phyloP scores from a whole-genome alignment of 1,284 basidiomycete species.

The Wallemia ichthyophaga region DNA sequence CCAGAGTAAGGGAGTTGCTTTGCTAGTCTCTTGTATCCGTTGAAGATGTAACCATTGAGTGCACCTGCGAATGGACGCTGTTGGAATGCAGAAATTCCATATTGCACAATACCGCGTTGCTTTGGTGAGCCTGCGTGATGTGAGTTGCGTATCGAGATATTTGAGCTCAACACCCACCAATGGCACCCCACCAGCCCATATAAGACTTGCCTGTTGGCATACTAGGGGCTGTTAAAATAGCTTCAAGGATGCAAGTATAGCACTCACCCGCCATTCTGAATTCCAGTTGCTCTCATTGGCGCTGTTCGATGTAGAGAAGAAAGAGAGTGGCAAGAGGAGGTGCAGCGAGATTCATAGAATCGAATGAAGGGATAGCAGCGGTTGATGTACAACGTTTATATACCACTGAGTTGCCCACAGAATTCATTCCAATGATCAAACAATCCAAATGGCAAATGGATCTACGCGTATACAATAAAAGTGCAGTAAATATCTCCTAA shows the following conservation, averaged over 20 bases:
- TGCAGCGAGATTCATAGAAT: too few species aligned
- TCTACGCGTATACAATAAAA: too few species aligned
- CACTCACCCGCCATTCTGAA: not conserved
- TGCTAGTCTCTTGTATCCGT: slow-evolving; percentile 49
- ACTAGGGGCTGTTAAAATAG: not conserved
- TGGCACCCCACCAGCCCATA: slow-evolving; percentile 80
- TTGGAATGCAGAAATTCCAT: slow-evolving; percentile 54
- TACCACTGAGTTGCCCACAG: too few species aligned
- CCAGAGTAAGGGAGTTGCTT: slow-evolving; percentile 48
- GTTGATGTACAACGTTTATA: too few species aligned
- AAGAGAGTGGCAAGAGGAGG: not conserved
- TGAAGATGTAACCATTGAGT: slow-evolving; percentile 49
- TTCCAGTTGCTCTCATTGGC: not conserved
- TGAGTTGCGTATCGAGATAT: not conserved
- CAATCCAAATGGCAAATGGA: too few species aligned
- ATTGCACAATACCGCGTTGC: slow-evolving; percentile 49
- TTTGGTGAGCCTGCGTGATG: slow-evolving; percentile 15
- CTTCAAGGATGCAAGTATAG: not conserved
- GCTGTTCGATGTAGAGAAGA: not conserved
- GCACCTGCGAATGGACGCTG: slow-evolving; percentile 39
- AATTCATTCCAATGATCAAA: too few species aligned
- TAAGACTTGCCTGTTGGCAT: slow-evolving; percentile 12
- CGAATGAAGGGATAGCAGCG: too few species aligned
- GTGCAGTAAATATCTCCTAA: too few species aligned
- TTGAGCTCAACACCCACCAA: slow-evolving; percentile 17